Conservation (phyloP, 1,284 basidiomycete genomes). For the Meira miltonrushii region DNA sequence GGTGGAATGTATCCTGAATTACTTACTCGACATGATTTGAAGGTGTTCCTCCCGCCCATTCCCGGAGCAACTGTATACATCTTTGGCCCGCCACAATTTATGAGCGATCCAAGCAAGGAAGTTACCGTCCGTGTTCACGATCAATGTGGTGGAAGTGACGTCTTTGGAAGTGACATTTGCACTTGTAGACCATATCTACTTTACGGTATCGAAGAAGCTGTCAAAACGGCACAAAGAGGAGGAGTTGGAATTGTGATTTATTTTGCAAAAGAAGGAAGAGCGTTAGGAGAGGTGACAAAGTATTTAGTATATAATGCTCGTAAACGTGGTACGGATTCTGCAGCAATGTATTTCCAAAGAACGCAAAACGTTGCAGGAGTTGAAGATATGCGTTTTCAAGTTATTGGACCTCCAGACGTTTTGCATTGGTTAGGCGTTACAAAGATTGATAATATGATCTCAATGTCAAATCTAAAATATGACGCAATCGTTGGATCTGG, state of each 20-base stretch:
- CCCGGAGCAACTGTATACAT: constrained; percentile 89
- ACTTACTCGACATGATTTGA: constrained; percentile 88
- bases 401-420: constrained; percentile 83
- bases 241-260: constrained; percentile 90
- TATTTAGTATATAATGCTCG: constrained; percentile 78
- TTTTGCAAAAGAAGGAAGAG: constrained; percentile 65
- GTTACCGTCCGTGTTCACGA: constrained; percentile 89
- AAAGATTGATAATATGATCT: constrained; percentile 52
- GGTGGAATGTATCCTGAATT: constrained; percentile 96
- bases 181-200: constrained; percentile 84
- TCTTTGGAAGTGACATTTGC: constrained; percentile 83
- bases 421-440: constrained; percentile 55
- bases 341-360: constrained; percentile 86
- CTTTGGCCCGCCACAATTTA: constrained; percentile 57
- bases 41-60: constrained; percentile 90
- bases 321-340: constrained; percentile 86
- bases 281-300: constrained; percentile 70
- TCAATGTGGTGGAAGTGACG: constrained; percentile 76
- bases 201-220: constrained; percentile 89
- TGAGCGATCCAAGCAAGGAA: constrained; percentile 59
- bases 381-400: constrained; percentile 59
- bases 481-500: constrained; percentile 73
- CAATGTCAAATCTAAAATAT: constrained; percentile 94
- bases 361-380: constrained; percentile 91
- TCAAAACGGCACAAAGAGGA: constrained; percentile 76